Conservation (phyloP, 2,329 filamentous ascomycete species). For the Cryphonectria naterciae region DNA sequence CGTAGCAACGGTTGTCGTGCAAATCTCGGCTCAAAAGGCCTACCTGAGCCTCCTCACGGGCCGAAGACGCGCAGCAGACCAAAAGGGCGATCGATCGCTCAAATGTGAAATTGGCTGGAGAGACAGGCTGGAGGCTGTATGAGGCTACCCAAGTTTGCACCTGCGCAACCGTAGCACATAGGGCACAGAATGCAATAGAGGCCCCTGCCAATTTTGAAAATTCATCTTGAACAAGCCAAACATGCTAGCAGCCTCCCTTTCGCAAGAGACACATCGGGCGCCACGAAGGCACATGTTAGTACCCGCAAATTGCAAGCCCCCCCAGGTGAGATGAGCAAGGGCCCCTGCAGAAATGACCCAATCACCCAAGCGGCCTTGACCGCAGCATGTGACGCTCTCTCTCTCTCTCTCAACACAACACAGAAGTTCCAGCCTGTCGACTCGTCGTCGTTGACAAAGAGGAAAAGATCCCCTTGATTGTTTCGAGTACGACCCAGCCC, state of each 20-base stretch:
- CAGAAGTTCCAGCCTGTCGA: background rate
- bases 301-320: background rate
- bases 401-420: background rate
- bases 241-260: background rate
- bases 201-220: conserved; percentile 6
- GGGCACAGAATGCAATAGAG: conserved; percentile 20
- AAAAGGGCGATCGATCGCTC: conserved; percentile 11
- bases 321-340: conserved; percentile 9
- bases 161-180: conserved; percentile 20
- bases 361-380: background rate
- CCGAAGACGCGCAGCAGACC: conserved; percentile 20
- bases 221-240: background rate
- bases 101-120: conserved; percentile 23
- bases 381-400: conserved; percentile 7
- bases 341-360: conserved; percentile 7
- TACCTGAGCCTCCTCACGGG: conserved; percentile 17
- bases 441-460: background rate
- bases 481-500: background rate
- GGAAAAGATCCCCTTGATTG: background rate
- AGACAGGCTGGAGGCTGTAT: conserved; percentile 4
- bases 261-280: background rate
- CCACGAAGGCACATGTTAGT: conserved; percentile 2
- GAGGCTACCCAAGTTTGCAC: conserved; percentile 17
- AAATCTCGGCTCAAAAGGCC: conserved; percentile 13
- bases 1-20: conserved; percentile 14